Evolutionary conservation across 1,139 yeast species (phyloP).

Genomic region (Sugiyamaella castrensis): DNA sequence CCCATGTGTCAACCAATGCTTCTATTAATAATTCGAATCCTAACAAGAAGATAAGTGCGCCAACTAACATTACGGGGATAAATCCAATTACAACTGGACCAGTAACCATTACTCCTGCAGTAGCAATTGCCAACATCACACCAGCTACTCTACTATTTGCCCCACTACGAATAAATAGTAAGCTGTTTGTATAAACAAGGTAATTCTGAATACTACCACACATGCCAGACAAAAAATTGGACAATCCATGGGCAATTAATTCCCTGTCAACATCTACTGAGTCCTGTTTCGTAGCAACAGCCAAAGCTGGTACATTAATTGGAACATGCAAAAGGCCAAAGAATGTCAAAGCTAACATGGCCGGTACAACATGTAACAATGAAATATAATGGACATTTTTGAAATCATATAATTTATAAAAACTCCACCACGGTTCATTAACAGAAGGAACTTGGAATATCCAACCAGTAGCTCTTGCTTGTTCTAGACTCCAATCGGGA

Average conservation of each 20-base stretch:
- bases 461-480: conserved; percentile 77
- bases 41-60: conserved; percentile 79
- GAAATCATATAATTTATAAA: conserved; percentile 71
- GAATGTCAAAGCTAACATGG: conserved; percentile 93
- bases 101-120: conserved; percentile 72
- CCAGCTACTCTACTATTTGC: conserved; percentile 91
- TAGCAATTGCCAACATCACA: conserved; percentile 75
- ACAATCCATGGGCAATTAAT: conserved; percentile 89
- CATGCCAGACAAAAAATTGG: conserved; percentile 82
- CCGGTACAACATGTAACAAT: conserved; percentile 69
- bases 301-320: conserved; percentile 94
- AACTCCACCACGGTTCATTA: conserved; percentile 82
- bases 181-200: conserved; percentile 89
- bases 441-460: conserved; percentile 65
- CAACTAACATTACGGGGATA: conserved; percentile 94
- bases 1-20: conserved; percentile 80
- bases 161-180: conserved; percentile 87
- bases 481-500: conserved; percentile 61
- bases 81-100: conserved; percentile 94
- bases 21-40: conserved; percentile 90
- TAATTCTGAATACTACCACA: conserved; percentile 90
- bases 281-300: conserved; percentile 82
- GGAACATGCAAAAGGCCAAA: conserved; percentile 96
- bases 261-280: conserved; percentile 85
- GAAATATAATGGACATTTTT: conserved; percentile 68